These are phyloP conservation scores for Pythium sukuiense DNA, from an alignment of 352 stramenopile genomes.

Conservation along the genomic window DNA sequence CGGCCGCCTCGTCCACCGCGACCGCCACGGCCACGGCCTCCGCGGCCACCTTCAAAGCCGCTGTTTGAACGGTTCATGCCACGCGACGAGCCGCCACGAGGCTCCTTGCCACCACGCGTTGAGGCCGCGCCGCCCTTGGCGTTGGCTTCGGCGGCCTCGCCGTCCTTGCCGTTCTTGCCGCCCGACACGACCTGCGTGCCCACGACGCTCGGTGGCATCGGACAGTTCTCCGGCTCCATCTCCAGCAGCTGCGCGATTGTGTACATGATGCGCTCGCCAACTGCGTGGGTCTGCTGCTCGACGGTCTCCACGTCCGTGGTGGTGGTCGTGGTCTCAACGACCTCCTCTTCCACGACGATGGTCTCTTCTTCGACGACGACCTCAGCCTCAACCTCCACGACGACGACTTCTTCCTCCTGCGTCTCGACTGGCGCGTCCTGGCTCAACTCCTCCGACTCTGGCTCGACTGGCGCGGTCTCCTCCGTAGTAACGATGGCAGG, in stretches of 20 bases:
- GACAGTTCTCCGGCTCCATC: slow-evolving; percentile 59
- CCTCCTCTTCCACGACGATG: neutral
- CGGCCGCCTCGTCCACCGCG: slow-evolving; percentile 29
- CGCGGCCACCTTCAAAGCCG: slow-evolving; percentile 42
- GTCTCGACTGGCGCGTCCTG: slow-evolving; percentile 2
- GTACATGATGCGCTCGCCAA: slow-evolving; percentile 70
- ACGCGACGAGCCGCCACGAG: slow-evolving; percentile 45
- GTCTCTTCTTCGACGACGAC: slow-evolving; percentile 19
- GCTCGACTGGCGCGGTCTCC: slow-evolving; percentile 22
- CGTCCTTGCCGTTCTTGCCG: slow-evolving; percentile 52
- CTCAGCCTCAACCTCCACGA: slow-evolving; percentile 9
- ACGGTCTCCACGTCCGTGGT: slow-evolving; percentile 28
- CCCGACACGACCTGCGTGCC: slow-evolving; percentile 40
- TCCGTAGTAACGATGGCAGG: neutral
- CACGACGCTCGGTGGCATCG: slow-evolving; percentile 53
- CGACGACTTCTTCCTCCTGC: slow-evolving; percentile 8
- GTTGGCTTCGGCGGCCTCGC: slow-evolving; percentile 27
- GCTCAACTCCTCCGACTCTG: slow-evolving; percentile 34
- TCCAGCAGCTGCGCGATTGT: slow-evolving; percentile 74
- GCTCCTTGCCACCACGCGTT: slow-evolving; percentile 24
- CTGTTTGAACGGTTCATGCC: slow-evolving; percentile 47
- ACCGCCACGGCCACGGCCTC: slow-evolving; percentile 44
- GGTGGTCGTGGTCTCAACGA: neutral
- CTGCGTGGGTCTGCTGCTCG: slow-evolving; percentile 27
- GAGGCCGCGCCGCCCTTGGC: slow-evolving; percentile 20